Evolutionary conservation across 305 asterid genomes (phyloP).

Genomic region (Fraxinus baroniana): DNA sequence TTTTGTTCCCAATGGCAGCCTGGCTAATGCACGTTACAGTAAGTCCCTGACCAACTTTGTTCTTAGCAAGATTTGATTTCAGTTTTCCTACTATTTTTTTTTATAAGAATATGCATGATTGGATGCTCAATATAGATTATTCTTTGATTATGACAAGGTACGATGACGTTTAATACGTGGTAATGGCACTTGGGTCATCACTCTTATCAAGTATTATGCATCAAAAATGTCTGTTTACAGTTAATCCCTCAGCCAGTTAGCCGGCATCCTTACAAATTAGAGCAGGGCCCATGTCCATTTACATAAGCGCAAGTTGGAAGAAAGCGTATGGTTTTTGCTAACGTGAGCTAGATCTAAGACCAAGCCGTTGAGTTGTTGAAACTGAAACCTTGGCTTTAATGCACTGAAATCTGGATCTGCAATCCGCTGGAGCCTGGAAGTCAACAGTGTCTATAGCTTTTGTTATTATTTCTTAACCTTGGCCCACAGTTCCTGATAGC

Average conservation of each 20-base stretch:
- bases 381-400: slow-evolving; percentile 44
- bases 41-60: slow-evolving; percentile 32
- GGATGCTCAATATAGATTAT: neutral
- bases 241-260: neutral
- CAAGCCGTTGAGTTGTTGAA: slow-evolving; percentile 67
- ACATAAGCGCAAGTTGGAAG: neutral
- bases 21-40: slow-evolving; percentile 84
- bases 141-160: neutral
- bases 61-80: slow-evolving; percentile 1
- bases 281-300: neutral
- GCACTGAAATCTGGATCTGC: slow-evolving; percentile 29
- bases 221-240: neutral
- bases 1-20: slow-evolving; percentile 81
- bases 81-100: neutral
- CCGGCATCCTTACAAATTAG: neutral
- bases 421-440: slow-evolving; percentile 21
- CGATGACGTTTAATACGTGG: neutral
- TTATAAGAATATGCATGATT: neutral
- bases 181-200: neutral
- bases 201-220: neutral
- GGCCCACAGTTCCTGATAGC: slow-evolving; percentile 31
- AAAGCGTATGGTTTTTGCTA: slow-evolving; percentile 20
- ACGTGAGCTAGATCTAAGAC: slow-evolving; percentile 23
- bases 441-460: slow-evolving; percentile 40
- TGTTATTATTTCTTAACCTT: slow-evolving; percentile 9